Evolutionary conservation across 31 red algal genomes (phyloP), one percentile per base, ranked within the genome.

Genomic region (Asparagopsis taxiformis): DNA sequence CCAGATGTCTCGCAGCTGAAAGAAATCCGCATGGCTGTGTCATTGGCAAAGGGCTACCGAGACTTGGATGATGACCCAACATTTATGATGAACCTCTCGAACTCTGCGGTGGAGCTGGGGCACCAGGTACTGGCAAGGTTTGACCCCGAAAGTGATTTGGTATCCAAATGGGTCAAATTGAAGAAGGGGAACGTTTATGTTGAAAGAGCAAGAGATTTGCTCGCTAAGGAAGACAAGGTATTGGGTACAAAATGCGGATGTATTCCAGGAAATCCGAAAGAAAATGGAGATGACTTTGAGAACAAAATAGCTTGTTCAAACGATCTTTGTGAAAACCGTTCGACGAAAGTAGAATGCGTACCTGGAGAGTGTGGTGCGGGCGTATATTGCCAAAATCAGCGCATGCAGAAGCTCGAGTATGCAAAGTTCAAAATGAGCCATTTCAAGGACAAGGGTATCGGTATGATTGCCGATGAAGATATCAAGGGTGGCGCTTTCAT

Each of bases 331-430:
- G 72, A 84, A 50, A 95, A 95, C 62, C 84, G 92, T 13, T 62
- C 59, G 19, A 68, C 87, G 23, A 67, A 69, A 48, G 71, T 86
- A 37, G 92, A 95, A 39, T 95, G 92, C 62, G 68, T 55, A 25
- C 78, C 77, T 22, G 69, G 78, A 10, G 62, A 82, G 38, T 95
- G 92, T 78, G 70, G 65, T 25, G 85, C 79, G 16, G 76, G 75
- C 24, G 65, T 51, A 9, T 62, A 85, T 25, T 98, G 94, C 54
- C 77, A 77, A 36, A 98, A 98, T 65, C 89, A 89, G 63, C 70
- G 94, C 19, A 68, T 98, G 30, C 83, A 93, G 57, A 67, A 77
- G 31, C 60, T 78, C 28, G 70, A 92, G 32, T 90, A 89, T 23
- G 94, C 68, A n/a, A 80, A 73, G 34, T 59, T 70, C 25, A 87